These are phyloP conservation scores for Begonia peltatifolia DNA, from an alignment of 306 rosid species.

Conservation along the genomic window DNA sequence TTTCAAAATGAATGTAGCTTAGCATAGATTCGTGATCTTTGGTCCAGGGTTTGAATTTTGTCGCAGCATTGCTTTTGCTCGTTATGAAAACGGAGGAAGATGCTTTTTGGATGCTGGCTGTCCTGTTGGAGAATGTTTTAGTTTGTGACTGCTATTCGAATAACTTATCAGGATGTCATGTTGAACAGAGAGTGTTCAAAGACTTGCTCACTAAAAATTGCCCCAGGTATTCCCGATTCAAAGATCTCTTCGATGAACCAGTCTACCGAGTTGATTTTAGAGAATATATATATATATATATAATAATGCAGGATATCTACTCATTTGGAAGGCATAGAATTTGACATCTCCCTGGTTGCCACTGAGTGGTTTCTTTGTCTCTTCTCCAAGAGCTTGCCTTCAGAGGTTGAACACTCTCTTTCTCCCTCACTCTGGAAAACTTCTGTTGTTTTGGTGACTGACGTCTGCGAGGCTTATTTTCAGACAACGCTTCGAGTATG, in stretches of 20 bases:
- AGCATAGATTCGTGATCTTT: conserved; percentile 1
- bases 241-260: background rate
- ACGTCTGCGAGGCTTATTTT: conserved; percentile 3
- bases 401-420: conserved; percentile 46
- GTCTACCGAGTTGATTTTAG: background rate
- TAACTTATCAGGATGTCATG: conserved; percentile 97
- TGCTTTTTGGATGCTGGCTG: conserved; percentile 99
- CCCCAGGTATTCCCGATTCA: conserved; percentile 46
- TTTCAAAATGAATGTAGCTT: no score
- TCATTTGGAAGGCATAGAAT: conserved; percentile 81
- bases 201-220: conserved; percentile 72
- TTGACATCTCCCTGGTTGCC: conserved; percentile 94
- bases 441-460: background rate
- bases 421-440: background rate
- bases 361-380: conserved; percentile 98
- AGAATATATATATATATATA: no score
- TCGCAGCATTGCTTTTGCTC: conserved; percentile 85
- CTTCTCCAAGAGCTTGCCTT: conserved; percentile 89
- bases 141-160: conserved; percentile 88
- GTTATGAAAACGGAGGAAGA: conserved; percentile 99
- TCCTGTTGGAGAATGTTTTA: conserved; percentile 81
- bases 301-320: conserved; percentile 60
- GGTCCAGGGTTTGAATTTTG: conserved; percentile 88
- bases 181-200: conserved; percentile 93
- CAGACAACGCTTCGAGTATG: conserved; percentile 92